Percentiles rank a stretch among this genome's conserved stretches.
phyloP scores from a whole-genome alignment of 495 filamentous ascomycete genomes.

The Extremus antarcticus region DNA sequence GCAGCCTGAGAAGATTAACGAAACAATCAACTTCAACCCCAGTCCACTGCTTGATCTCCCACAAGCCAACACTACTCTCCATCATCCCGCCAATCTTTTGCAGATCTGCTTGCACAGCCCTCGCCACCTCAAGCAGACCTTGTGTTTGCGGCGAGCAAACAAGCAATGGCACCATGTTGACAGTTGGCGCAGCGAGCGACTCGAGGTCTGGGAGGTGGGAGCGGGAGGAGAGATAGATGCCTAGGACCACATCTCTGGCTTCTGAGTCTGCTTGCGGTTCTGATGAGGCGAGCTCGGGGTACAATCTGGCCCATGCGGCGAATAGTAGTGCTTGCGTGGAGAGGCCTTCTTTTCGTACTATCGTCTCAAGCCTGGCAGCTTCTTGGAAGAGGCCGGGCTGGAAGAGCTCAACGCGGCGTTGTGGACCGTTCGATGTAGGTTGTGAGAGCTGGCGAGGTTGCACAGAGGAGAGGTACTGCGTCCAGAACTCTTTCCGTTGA shows the following conservation, averaged over 20 bases:
- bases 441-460: constrained; percentile 11
- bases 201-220: constrained; percentile 34
- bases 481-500: constrained; percentile 42
- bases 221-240: constrained; percentile 47
- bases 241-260: constrained; percentile 36
- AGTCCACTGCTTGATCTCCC: constrained; percentile 38
- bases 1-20: constrained; percentile 46
- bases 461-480: constrained; percentile 35
- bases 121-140: constrained; percentile 30
- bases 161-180: constrained; percentile 44
- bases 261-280: neutral
- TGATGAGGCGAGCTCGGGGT: constrained; percentile 21
- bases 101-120: constrained; percentile 37
- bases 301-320: constrained; percentile 36
- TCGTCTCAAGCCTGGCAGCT: constrained; percentile 22
- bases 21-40: constrained; percentile 36
- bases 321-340: constrained; percentile 42
- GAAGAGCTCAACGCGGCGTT: constrained; percentile 34
- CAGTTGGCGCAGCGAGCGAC: constrained; percentile 35
- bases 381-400: constrained; percentile 22
- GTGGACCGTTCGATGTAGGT: constrained; percentile 3
- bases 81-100: constrained; percentile 31
- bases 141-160: constrained; percentile 24
- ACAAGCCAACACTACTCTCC: constrained; percentile 30
- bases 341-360: constrained; percentile 31